These are phyloP conservation scores for Lablab purpureus DNA, from an alignment of 306 rosid genomes.

Conservation along the genomic window DNA sequence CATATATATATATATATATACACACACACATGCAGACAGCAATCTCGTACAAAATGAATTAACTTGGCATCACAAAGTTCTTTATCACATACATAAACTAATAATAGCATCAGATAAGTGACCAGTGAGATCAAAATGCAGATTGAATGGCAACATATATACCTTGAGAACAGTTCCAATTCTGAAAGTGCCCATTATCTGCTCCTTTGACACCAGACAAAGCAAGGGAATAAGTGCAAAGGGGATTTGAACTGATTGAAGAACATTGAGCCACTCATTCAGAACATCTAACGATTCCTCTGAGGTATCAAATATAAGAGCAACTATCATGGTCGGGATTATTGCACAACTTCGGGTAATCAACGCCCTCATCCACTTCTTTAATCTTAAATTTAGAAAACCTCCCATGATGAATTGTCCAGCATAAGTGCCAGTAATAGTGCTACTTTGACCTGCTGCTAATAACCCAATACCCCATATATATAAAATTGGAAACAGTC, in stretches of 20 bases:
- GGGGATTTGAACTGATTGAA: conserved; percentile 96
- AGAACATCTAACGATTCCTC: conserved; percentile 72
- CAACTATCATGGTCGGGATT: conserved; percentile 90
- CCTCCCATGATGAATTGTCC: conserved; percentile 99
- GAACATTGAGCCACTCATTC: conserved; percentile 97
- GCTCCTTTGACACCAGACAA: conserved; percentile 90
- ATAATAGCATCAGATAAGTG: neutral
- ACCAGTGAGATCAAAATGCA: conserved; percentile 19
- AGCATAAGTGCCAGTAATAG: conserved; percentile 95
- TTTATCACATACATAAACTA: conserved; percentile 20
- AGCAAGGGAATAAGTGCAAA: conserved; percentile 97
- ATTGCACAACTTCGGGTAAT: conserved; percentile 94
- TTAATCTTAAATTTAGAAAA: conserved; percentile 80
- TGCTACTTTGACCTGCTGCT: conserved; percentile 98
- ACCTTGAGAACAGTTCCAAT: conserved; percentile 83
- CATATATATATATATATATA: neutral
- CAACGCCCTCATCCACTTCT: conserved; percentile 92
- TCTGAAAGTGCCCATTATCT: conserved; percentile 85
- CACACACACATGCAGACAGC: no score
- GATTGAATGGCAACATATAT: conserved; percentile 35
- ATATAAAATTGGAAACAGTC: conserved; percentile 79
- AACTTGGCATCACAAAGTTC: conserved; percentile 29
- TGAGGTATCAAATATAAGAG: conserved; percentile 76
- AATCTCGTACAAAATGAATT: conserved; percentile 9
- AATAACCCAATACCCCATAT: conserved; percentile 95